A percentile compares a stretch with the other conserved stretches of the same genome.
Evolutionary conservation across 2,329 filamentous ascomycete species (phyloP).

Genomic region (Coleophoma crateriformis): DNA sequence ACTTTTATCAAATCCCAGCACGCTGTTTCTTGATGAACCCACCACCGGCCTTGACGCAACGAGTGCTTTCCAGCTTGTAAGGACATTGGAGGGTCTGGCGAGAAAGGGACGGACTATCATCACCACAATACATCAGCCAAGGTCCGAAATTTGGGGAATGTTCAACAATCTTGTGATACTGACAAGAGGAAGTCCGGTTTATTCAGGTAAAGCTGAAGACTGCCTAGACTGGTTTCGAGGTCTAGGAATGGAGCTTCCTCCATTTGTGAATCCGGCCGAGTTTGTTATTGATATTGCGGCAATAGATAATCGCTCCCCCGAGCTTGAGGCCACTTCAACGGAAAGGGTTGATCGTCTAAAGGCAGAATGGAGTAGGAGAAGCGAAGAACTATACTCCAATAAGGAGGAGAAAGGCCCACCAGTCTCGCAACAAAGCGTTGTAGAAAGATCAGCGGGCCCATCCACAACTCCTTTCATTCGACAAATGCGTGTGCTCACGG

Average conservation of each 20-base stretch:
- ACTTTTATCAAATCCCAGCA: conserved; percentile 71
- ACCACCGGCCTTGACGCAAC: conserved; percentile 75
- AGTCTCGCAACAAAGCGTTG: neutral
- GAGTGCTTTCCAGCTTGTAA: conserved; percentile 68
- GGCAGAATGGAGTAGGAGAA: conserved; percentile 48
- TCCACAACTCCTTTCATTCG: conserved; percentile 47
- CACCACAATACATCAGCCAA: conserved; percentile 71
- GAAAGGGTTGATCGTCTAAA: conserved; percentile 57
- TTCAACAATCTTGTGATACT: conserved; percentile 69
- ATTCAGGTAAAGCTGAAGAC: conserved; percentile 52
- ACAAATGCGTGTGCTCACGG: conserved; percentile 61
- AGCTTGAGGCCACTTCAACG: conserved; percentile 55
- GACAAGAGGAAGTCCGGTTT: conserved; percentile 62
- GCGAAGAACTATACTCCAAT: conserved; percentile 12
- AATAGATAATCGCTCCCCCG: conserved; percentile 64
- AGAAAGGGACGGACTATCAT: conserved; percentile 65
- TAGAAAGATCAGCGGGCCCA: conserved; percentile 26
- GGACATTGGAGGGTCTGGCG: conserved; percentile 63
- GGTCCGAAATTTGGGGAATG: conserved; percentile 74
- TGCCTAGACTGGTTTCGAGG: conserved; percentile 60
- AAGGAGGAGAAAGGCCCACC: conserved; percentile 8
- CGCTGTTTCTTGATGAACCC: conserved; percentile 74
- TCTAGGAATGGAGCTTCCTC: conserved; percentile 55
- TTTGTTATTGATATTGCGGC: conserved; percentile 71
- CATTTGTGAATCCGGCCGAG: conserved; percentile 75